Evolutionary conservation across 768 basidiomycete species (phyloP).

Genomic region (Clitopilus passeckerianus): DNA sequence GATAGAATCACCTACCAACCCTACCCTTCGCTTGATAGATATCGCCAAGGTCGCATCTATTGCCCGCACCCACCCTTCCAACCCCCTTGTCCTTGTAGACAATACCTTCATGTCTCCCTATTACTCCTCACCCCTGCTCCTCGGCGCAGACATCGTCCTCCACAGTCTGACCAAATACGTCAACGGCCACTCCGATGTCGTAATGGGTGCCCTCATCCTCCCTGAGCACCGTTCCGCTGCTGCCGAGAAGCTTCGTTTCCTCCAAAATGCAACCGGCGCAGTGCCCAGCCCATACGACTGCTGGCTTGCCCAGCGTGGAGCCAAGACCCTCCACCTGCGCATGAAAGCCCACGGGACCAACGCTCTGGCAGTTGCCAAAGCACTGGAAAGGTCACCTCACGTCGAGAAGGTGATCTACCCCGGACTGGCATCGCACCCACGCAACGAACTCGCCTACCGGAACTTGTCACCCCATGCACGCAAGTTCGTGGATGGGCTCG

Average conservation of each 20-base stretch:
- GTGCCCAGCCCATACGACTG: conserved; percentile 83
- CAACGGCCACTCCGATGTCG: conserved; percentile 91
- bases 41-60: conserved; percentile 67
- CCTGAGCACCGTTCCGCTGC: conserved; percentile 48
- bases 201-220: conserved; percentile 82
- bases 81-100: conserved; percentile 84
- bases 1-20: conserved; percentile 96
- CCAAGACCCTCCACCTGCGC: conserved; percentile 87
- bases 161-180: conserved; percentile 89
- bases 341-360: conserved; percentile 86
- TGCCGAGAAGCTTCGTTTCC: conserved; percentile 63
- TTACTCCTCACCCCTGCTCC: conserved; percentile 82
- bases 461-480: conserved; percentile 67
- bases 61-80: conserved; percentile 54
- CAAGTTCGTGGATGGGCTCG: conserved; percentile 47
- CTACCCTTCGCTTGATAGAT: conserved; percentile 83
- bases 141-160: conserved; percentile 80
- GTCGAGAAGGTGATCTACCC: conserved; percentile 89
- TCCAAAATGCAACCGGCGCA: conserved; percentile 87
- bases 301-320: conserved; percentile 87
- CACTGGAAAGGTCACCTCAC: conserved; percentile 44
- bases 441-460: conserved; percentile 57
- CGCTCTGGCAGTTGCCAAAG: conserved; percentile 69
- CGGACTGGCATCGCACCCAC: conserved; percentile 64
- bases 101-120: conserved; percentile 94